Percentiles rank a stretch among this genome's conserved stretches.
Evolutionary conservation across 805 yeast species (phyloP).

Genomic region (Yarrowia divulgata): DNA sequence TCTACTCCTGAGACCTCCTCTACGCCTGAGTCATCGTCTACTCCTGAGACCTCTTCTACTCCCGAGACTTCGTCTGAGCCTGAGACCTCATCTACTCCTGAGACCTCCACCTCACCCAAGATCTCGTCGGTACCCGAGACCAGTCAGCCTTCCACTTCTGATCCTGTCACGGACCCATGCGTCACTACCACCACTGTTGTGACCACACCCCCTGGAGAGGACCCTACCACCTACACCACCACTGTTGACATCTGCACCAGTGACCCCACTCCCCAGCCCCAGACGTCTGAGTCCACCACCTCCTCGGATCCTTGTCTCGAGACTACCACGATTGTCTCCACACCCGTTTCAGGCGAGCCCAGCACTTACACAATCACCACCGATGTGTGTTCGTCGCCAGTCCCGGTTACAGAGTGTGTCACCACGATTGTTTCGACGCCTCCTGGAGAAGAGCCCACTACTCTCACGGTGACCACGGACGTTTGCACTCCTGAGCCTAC

Average conservation of each 20-base stretch:
- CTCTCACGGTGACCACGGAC: constrained; percentile 9
- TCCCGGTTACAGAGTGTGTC: constrained; percentile 9
- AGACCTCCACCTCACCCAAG: neutral
- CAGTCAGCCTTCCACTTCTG: too few species aligned
- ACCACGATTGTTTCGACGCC: neutral
- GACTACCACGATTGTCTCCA: constrained; percentile 22
- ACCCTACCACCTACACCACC: neutral
- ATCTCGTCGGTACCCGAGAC: too few species aligned
- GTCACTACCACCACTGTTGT: neutral
- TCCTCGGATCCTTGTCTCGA: constrained; percentile 15
- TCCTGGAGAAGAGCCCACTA: constrained; percentile 6
- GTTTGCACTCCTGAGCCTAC: constrained; percentile 5
- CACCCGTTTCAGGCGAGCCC: constrained; percentile 8
- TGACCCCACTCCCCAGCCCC: neutral
- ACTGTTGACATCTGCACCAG: neutral
- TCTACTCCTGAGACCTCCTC: neutral
- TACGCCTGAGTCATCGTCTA: neutral
- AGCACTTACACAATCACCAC: constrained; percentile 17
- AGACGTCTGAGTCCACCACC: neutral
- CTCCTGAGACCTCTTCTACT: neutral
- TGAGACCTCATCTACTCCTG: neutral
- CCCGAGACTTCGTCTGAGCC: neutral
- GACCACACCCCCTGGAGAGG: constrained; percentile 11
- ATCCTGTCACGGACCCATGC: constrained; percentile 6
- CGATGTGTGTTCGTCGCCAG: constrained; percentile 3